phyloP scores from a whole-genome alignment of 305 asterid species.

The Rubia balearica region DNA sequence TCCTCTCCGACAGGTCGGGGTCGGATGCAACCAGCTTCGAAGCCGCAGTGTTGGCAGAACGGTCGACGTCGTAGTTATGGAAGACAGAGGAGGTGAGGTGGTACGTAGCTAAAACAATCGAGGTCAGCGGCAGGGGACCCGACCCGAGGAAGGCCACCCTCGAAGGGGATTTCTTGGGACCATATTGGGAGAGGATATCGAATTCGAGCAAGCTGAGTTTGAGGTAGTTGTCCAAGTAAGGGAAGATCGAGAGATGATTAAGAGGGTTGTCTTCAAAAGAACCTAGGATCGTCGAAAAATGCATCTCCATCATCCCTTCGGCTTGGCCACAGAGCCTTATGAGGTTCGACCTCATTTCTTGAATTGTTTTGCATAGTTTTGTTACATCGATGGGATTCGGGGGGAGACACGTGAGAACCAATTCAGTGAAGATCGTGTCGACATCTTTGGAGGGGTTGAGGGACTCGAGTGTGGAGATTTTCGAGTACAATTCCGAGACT shows the following conservation, averaged over 20 bases:
- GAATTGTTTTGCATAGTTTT: conserved; percentile 43
- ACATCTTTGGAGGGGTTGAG: conserved; percentile 65
- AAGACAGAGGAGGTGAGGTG: conserved; percentile 44
- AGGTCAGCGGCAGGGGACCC: conserved; percentile 84
- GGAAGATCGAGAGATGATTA: conserved; percentile 50
- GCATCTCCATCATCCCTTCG: conserved; percentile 61
- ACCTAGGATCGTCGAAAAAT: conserved; percentile 45
- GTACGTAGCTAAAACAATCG: conserved; percentile 56
- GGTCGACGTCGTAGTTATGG: conserved; percentile 68
- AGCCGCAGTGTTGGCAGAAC: conserved; percentile 49
- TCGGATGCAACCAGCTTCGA: conserved; percentile 40
- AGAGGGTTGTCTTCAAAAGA: conserved; percentile 42
- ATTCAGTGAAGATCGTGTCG: conserved; percentile 54
- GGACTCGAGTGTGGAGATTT: conserved; percentile 48
- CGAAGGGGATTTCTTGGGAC: conserved; percentile 20
- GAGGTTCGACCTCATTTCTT: conserved; percentile 46
- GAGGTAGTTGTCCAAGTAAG: conserved; percentile 68
- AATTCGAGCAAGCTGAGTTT: conserved; percentile 51
- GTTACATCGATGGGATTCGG: conserved; percentile 69
- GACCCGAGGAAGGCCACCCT: conserved; percentile 73
- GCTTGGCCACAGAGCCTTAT: conserved; percentile 61
- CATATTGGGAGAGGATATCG: conserved; percentile 44
- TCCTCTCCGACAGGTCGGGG: conserved; percentile 39
- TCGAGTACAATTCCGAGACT: conserved; percentile 40
- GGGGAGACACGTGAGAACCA: conserved; percentile 71